Conservation (phyloP, 2,329 filamentous ascomycete species). For the Laburnicola sp. region DNA sequence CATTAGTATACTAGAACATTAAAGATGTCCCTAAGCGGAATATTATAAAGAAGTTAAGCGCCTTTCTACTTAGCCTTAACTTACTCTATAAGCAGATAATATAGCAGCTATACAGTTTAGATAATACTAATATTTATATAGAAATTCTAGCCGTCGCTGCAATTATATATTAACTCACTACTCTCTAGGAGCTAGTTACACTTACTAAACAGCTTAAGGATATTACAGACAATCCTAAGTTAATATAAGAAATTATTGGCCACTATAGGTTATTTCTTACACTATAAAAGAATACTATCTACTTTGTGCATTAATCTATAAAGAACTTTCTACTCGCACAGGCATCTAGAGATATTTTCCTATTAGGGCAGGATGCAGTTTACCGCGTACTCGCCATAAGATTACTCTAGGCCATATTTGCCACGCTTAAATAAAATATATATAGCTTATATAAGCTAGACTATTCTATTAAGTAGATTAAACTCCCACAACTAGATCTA, state of each 20-base stretch:
- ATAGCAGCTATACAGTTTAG: constrained; percentile 29
- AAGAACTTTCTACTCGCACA: not conserved
- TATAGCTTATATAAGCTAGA: not conserved
- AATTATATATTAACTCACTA: constrained; percentile 44
- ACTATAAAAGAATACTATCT: constrained; percentile 28
- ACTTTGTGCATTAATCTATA: not conserved
- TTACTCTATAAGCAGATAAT: constrained; percentile 48
- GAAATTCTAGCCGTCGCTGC: constrained; percentile 41
- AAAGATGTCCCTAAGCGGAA: no score
- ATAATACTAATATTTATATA: constrained; percentile 36
- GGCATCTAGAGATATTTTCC: not conserved
- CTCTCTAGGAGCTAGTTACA: constrained; percentile 37
- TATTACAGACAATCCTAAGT: constrained; percentile 10
- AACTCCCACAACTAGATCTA: not conserved
- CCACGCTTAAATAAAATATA: not conserved
- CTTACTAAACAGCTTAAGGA: constrained; percentile 19
- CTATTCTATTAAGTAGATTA: not conserved
- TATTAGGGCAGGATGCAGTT: not conserved
- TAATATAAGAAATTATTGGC: constrained; percentile 32
- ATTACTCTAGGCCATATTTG: not conserved
- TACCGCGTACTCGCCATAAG: not conserved
- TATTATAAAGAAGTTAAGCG: no score
- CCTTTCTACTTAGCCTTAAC: constrained; percentile 43
- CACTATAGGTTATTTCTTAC: constrained; percentile 49
- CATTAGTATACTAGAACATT: no score